These are phyloP conservation scores for Pugionium cornutum DNA, from an alignment of 345 rosid species.

Conservation along the genomic window DNA sequence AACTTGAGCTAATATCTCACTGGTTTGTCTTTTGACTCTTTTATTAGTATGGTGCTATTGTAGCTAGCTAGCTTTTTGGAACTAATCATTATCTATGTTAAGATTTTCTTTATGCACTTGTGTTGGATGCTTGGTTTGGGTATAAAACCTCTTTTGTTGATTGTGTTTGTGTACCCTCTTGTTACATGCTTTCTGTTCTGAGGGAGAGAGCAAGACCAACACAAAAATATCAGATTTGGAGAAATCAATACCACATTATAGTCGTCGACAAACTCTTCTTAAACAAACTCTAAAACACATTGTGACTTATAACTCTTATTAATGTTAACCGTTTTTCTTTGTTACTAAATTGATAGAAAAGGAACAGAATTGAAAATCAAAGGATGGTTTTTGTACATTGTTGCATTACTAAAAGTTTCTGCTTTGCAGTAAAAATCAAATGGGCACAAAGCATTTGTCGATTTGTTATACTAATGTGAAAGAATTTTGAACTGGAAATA, in stretches of 20 bases:
- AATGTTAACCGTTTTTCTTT: not conserved
- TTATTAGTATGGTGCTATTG: constrained; percentile 13
- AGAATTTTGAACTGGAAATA: not conserved
- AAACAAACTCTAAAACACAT: not conserved
- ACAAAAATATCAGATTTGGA: not conserved
- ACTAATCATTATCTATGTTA: not conserved
- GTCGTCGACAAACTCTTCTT: not conserved
- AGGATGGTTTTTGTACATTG: no score
- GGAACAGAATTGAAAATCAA: no score
- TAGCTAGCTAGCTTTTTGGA: constrained; percentile 9
- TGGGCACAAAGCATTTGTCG: no score
- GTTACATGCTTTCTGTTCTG: constrained; percentile 1
- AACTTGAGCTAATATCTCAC: not conserved
- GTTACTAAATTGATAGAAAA: not conserved
- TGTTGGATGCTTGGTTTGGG: constrained; percentile 35
- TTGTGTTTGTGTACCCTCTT: not conserved
- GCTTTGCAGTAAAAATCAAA: no score
- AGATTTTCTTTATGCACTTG: constrained; percentile 5
- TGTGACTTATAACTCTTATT: not conserved
- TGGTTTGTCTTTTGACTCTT: constrained; percentile 8
- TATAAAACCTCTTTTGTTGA: constrained; percentile 10
- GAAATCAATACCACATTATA: not conserved
- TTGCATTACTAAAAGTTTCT: no score
- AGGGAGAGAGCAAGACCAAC: not conserved
- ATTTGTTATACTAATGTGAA: no score